Evolutionary conservation across 805 yeast genomes (phyloP), one percentile per base, ranked within the genome.

Genomic region (Lachancea thermotolerans): DNA sequence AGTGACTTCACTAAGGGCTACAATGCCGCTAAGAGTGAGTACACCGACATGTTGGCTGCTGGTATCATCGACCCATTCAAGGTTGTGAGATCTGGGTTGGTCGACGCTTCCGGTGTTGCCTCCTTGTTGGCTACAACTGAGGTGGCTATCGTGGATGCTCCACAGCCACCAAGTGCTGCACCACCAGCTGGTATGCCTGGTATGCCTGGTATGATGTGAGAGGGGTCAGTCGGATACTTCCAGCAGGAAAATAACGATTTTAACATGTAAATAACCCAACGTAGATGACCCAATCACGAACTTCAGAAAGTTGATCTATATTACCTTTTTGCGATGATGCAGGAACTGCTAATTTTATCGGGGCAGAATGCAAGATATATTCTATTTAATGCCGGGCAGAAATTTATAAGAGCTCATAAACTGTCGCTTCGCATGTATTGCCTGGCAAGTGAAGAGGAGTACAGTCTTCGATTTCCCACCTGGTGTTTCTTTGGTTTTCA

Each of bases 31-130:
- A 87, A 86, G 69, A 93, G 96, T 57, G 88, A 87, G 71, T 87
- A 79, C 74, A 88, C 93, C 52, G 96, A 93, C 68, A 89, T 93
- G 96, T 81, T 91, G 59, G 87, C 87, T 54, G 82, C 93, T 49
- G 99, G 99, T 77, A 91, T 93, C 71, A 88, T 91, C 60, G 99
- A 93, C 70, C 99, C 99, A 57, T 88, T 91, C 79, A 91, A 89
- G 79, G 98, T 91, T 56, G 96, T 93, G 49, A 87, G 93, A 75
- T 82, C 87, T 60, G 97, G 98, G 51, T 75, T 93, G 62, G 87
- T 87, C 46, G 98, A 93, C 62, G 98, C 99, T 50, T 78, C 95
- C 41, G 96, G 98, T 74, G 97, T 93, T 52, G 98, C 99, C 39
- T 88, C 96, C 28, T 75, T 93, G 67, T 77, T 93, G 67, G 97